Evolutionary conservation across 192 early-diverging fungal genomes (phyloP).

Genomic region (Coemansia sp.): DNA sequence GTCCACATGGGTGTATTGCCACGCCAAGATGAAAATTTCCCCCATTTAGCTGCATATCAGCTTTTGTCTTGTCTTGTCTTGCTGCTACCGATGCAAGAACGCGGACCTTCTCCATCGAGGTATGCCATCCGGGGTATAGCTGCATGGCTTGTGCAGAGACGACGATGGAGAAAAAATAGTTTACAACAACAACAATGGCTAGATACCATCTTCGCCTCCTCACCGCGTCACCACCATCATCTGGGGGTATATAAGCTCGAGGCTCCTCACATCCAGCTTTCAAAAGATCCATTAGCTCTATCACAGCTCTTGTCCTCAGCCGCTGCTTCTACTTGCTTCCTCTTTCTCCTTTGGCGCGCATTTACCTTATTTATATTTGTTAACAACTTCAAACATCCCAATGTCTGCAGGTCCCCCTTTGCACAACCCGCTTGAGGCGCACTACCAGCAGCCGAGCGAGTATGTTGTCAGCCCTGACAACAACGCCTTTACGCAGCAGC

Average conservation of each 20-base stretch:
- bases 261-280: not conserved
- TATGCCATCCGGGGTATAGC: not conserved
- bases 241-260: not conserved
- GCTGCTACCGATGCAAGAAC: not conserved
- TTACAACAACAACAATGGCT: not conserved
- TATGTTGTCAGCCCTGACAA: slow-evolving; percentile 2
- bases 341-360: not conserved
- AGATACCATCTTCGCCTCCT: not conserved
- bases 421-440: slow-evolving; percentile 11
- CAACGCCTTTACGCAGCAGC: slow-evolving; percentile 1
- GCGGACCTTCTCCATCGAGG: not conserved
- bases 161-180: not conserved
- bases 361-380: slow-evolving; percentile 5
- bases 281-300: not conserved
- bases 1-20: slow-evolving; percentile 4
- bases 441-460: not conserved
- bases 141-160: not conserved
- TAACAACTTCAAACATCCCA: not conserved
- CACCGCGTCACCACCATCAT: not conserved
- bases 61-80: too few species aligned
- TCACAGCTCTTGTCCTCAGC: not conserved
- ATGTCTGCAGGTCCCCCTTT: slow-evolving; percentile 15
- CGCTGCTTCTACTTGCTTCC: not conserved
- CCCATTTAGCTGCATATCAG: too few species aligned
- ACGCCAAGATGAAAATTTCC: too few species aligned